phyloP scores from a whole-genome alignment of 768 basidiomycete species.

The Lactifluus rugatus region DNA sequence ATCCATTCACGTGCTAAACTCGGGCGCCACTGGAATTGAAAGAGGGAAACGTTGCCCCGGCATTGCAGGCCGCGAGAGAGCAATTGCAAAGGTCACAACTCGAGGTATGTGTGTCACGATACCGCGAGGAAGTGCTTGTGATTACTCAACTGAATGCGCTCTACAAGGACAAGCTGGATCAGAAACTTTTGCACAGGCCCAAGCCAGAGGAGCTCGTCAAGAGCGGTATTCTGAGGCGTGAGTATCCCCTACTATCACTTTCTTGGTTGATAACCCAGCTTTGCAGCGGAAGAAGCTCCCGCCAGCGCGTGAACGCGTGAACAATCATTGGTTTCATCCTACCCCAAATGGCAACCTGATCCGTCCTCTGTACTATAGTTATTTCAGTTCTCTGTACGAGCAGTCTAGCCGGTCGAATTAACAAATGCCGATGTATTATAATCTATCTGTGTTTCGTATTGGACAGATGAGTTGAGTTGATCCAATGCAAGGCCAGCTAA shows the following conservation, averaged over 20 bases:
- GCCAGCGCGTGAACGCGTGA: conserved; percentile 6
- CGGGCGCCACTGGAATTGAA: not conserved
- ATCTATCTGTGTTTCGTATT: not conserved
- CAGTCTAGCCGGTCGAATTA: conserved; percentile 9
- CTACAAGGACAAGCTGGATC: conserved; percentile 51
- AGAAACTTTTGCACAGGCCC: conserved; percentile 48
- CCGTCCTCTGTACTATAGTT: conserved; percentile 5
- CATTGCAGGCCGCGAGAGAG: conserved; percentile 49
- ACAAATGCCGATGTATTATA: conserved; percentile 1
- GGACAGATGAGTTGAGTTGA: not conserved
- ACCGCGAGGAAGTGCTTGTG: not conserved
- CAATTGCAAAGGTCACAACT: conserved; percentile 53
- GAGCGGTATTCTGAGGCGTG: conserved; percentile 48
- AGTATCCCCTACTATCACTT: conserved; percentile 11
- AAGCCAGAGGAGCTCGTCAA: conserved; percentile 54
- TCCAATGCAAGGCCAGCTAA: conserved; percentile 1
- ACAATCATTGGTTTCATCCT: not conserved
- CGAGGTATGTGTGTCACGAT: conserved; percentile 35
- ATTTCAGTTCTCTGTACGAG: conserved; percentile 5
- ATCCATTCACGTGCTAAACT: not conserved
- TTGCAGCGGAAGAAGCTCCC: conserved; percentile 14
- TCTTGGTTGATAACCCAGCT: not conserved
- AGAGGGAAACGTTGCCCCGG: conserved; percentile 59
- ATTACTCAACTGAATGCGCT: not conserved
- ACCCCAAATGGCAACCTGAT: not conserved